These are phyloP conservation scores for Heliamphora pulchella DNA, from an alignment of 179 eudicot species.

Conservation along the genomic window DNA sequence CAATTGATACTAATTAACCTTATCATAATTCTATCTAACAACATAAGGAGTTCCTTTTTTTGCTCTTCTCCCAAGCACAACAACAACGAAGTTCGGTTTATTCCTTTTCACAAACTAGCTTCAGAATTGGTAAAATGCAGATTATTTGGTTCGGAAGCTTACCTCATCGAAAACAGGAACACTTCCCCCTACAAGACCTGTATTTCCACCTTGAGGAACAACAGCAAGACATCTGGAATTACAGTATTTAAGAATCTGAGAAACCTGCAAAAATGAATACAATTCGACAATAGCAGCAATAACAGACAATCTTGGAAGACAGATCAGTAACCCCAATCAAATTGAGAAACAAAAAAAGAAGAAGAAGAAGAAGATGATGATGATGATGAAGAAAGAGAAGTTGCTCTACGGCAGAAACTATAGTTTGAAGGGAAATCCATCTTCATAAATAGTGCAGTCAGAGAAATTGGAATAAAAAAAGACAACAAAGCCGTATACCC, in stretches of 20 bases:
- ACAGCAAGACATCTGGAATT: slow-evolving; percentile 73
- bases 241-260: slow-evolving; percentile 72
- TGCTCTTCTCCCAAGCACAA: not conserved
- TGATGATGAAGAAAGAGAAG: too few species aligned
- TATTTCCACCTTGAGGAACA: slow-evolving; percentile 99
- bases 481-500: not conserved
- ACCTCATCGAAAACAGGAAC: slow-evolving; percentile 98
- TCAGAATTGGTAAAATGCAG: not conserved
- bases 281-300: not conserved
- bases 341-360: not conserved
- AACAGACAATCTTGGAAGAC: not conserved
- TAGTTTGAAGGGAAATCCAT: not conserved
- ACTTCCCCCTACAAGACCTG: slow-evolving; percentile 99
- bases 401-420: too few species aligned
- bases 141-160: slow-evolving; percentile 10
- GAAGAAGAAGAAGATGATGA: not conserved
- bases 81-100: not conserved
- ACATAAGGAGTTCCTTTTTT: not conserved
- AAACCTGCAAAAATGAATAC: slow-evolving; percentile 49
- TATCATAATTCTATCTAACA: not conserved
- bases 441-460: not conserved
- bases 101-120: slow-evolving; percentile 1
- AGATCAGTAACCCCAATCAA: not conserved
- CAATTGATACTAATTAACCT: not conserved
- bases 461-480: not conserved